Base-by-base conservation (phyloP, 306 rosid species). In the Cucurbita ficifolia region DNA sequence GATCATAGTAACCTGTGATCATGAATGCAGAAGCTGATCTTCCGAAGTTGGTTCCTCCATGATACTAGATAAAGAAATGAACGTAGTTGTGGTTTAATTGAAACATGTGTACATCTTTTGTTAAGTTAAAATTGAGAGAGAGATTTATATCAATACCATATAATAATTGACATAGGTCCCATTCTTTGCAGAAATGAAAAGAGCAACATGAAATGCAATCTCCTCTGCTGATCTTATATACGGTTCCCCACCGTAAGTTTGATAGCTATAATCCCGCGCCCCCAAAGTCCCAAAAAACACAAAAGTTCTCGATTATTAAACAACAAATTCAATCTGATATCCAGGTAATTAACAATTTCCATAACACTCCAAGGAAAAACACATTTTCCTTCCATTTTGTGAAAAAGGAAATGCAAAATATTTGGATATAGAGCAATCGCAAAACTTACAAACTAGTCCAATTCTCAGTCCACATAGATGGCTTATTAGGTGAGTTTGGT, bases 361-460 rank as follows among this genome's bases (percentile, higher is more conserved):
- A 55, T 18, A 57, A 57, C 63, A 3, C 11, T 38, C 5, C 13
- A 54, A 64, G 1, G 48, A 56, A 38, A 5, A n/a, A 7, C 14
- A 58, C 3, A 36, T 6, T 9, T 19, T 11, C 8, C 14, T 9
- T 13, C 21, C 5, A 51, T 59, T 24, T 29, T 6, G 18, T 59
- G 39, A 11, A 43, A 64, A 68, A 19, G 7, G 7, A n/a, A 16
- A 36, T 36, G 35, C 46, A 33, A 1, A 8, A 22, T 10, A 53
- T 16, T 6, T 29, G 17, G 13, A 54, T 42, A 14, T 19, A 22
- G 7, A 11, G 13, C 18, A 45, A 22, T 21, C 0, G 22, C 12
- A 29, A 68, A 80, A 75, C 94, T 16, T 86, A 92, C 96, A 81
- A 83, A 75, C 96, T 89, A n/a, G 97, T 94, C 98, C 97, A 94